Conservation (phyloP, 352 stramenopile species). For the Globisporangium echinulatum region DNA sequence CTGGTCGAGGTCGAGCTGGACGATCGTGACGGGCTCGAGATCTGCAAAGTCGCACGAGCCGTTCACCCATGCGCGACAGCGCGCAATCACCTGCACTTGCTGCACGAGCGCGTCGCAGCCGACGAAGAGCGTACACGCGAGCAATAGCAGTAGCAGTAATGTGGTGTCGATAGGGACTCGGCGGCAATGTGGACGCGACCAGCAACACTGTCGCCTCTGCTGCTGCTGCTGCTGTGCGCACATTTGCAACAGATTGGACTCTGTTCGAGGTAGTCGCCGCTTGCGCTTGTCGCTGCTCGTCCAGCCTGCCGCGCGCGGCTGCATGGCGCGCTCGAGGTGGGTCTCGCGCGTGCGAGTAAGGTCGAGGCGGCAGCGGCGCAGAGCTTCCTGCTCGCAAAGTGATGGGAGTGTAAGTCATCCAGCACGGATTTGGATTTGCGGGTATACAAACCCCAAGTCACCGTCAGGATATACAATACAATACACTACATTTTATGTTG, state of each 20-base stretch:
- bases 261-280: constrained; percentile 1
- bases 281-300: constrained; percentile 18
- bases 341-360: neutral
- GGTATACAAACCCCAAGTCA: too few relatives aligned
- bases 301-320: constrained; percentile 8
- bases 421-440: too few relatives aligned
- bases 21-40: constrained; percentile 41
- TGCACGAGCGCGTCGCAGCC: constrained; percentile 29
- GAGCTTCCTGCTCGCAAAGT: too few relatives aligned
- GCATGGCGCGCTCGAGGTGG: neutral
- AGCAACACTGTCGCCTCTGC: neutral
- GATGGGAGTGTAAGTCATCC: too few relatives aligned
- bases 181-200: too few relatives aligned
- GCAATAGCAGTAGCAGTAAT: neutral
- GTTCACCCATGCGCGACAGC: constrained; percentile 45
- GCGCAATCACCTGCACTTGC: constrained; percentile 55
- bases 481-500: too few relatives aligned
- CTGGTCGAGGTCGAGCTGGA: constrained; percentile 31
- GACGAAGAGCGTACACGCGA: neutral
- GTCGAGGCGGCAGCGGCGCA: too few relatives aligned
- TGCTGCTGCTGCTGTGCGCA: neutral
- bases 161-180: too few relatives aligned
- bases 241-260: too few relatives aligned
- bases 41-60: constrained; percentile 44
- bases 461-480: too few relatives aligned